Evolutionary conservation across 768 basidiomycete genomes (phyloP).

Genomic region (Russula abietina): DNA sequence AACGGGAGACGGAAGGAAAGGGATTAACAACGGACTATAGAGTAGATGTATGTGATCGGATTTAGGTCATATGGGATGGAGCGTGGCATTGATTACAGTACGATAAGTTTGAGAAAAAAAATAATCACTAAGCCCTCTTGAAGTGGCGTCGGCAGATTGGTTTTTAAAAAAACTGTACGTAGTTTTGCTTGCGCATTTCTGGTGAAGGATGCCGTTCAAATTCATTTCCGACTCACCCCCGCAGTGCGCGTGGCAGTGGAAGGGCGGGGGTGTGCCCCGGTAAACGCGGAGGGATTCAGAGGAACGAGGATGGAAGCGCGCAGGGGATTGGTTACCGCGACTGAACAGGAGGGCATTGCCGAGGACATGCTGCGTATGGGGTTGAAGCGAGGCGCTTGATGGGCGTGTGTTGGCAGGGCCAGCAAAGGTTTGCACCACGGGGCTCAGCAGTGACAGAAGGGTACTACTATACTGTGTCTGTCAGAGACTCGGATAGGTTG

Average conservation of each 20-base stretch:
- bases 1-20: not conserved
- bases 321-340: not conserved
- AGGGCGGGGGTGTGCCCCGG: slow-evolving; percentile 2
- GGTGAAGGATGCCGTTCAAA: slow-evolving; percentile 1
- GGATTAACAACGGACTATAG: no score
- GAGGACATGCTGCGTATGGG: not conserved
- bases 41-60: not conserved
- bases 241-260: not conserved
- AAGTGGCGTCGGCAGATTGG: slow-evolving; percentile 7
- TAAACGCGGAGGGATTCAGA: not conserved
- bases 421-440: not conserved
- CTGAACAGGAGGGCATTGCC: not conserved
- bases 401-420: not conserved
- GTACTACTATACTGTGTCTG: not conserved
- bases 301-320: not conserved
- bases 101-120: not conserved
- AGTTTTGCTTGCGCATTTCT: not conserved
- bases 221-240: slow-evolving; percentile 9
- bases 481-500: no score
- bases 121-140: not conserved
- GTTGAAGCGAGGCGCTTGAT: not conserved
- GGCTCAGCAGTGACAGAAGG: slow-evolving; percentile 14
- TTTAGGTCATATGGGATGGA: slow-evolving; percentile 6
- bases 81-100: not conserved
- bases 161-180: not conserved